Base-by-base conservation (phyloP, 768 basidiomycete species). In the Hydnum rufescens region DNA sequence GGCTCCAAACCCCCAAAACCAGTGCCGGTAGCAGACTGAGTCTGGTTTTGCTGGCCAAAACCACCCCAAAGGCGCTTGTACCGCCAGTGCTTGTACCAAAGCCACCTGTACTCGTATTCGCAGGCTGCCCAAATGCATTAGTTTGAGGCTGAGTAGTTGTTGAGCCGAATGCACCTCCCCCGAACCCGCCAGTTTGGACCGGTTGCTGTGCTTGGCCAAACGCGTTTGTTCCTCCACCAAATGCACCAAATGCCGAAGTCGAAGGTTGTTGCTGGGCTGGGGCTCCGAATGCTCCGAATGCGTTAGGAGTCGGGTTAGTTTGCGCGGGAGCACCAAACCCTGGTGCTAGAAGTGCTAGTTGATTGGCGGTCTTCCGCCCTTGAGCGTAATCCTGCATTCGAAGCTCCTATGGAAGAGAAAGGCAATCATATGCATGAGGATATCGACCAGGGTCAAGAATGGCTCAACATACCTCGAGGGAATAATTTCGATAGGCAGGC, bases 351-450 rank as follows among this genome's bases (percentile, higher is more conserved):
- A 29, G 32, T 32, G 16, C 53, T 42, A 34, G 34, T 28, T 47
- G 44, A 47, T 47, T 32, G 3, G 63, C 79, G 8, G 78, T 77
- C 65, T 86, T 86, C 18, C 82, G 74, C 49, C 74, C 75, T 61
- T 82, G 80, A 23, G 69, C 64, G 55, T 86, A 85, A 61, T 86
- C 83, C 74, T 85, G 81, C 23, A 74, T 52, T 44, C 82, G 77
- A 32, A 85, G 63, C 71, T 86, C 83, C 81, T 84, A 55, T n/a
- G 3, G 54, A 55, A 57, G 22, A 32, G 51, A 51, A 28, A 51
- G 47, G 55, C 49, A 51, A 44, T 55, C 53, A 51, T 30, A 30
- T 58, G 51, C 51, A 34, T 32, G 49, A 55, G 57, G 52, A 55
- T 49, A 56, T 30, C 59, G 52, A 63, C 56, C 46, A 54, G 58